A percentile compares a stretch with the other conserved stretches of the same genome.
These are phyloP conservation scores for Williopsis jadinii DNA, from an alignment of 1,139 yeast genomes.

Conservation along the genomic window DNA sequence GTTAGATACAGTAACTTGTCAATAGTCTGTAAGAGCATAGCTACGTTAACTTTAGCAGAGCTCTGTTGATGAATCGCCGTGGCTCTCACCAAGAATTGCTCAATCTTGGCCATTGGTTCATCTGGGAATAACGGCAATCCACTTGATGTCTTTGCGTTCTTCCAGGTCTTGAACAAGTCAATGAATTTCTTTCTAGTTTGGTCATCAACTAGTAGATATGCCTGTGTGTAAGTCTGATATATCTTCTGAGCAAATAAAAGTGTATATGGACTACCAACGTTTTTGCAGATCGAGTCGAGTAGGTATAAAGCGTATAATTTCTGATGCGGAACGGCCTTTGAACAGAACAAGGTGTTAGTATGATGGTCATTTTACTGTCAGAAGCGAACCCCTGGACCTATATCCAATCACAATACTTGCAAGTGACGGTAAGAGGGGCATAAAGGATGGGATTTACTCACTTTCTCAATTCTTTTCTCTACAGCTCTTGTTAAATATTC, in stretches of 20 bases:
- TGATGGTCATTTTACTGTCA: not conserved
- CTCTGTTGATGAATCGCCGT: constrained; percentile 21
- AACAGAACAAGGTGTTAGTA: constrained; percentile 3
- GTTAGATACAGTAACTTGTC: constrained; percentile 35
- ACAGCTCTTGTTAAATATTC: constrained; percentile 71
- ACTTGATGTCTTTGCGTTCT: constrained; percentile 51
- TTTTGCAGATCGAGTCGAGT: constrained; percentile 89
- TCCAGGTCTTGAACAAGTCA: constrained; percentile 86
- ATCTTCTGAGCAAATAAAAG: constrained; percentile 61
- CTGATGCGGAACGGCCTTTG: constrained; percentile 48
- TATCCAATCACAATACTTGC: not conserved
- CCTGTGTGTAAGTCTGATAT: constrained; percentile 62
- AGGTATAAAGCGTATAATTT: constrained; percentile 80
- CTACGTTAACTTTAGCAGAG: constrained; percentile 10
- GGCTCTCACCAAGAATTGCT: constrained; percentile 59
- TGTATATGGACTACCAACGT: constrained; percentile 84
- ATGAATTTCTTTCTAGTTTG: constrained; percentile 65
- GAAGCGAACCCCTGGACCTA: not conserved
- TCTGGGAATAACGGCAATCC: constrained; percentile 66
- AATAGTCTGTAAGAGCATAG: constrained; percentile 27
- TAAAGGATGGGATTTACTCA: constrained; percentile 6
- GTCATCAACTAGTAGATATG: constrained; percentile 74
- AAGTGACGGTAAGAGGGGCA: not conserved
- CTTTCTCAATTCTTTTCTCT: constrained; percentile 52
- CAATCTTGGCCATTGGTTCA: constrained; percentile 67